phyloP scores from a whole-genome alignment of 306 rosid genomes.

The Prosopis cineraria region DNA sequence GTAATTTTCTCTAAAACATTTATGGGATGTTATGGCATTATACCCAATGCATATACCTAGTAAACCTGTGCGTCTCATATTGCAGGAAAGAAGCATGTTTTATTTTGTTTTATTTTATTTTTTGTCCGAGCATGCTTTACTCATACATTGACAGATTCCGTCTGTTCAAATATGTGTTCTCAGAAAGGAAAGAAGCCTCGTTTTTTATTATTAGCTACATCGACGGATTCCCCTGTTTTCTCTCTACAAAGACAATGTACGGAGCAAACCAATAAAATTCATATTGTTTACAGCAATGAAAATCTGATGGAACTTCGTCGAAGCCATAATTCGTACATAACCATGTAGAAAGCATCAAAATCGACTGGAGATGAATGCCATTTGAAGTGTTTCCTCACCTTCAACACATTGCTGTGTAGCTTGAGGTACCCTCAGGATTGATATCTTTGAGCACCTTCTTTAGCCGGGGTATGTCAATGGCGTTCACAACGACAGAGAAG shows the following conservation, averaged over 20 bases:
- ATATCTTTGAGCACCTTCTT: slow-evolving; percentile 64
- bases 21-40: no score
- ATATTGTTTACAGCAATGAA: slow-evolving; percentile 12
- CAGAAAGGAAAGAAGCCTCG: neutral
- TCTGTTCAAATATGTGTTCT: no score
- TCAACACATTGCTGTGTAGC: slow-evolving; percentile 9
- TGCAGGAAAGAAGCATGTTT: no score
- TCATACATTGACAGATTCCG: no score
- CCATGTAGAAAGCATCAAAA: slow-evolving; percentile 83
- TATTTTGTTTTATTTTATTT: no score
- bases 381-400: slow-evolving; percentile 64
- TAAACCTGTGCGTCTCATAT: no score
- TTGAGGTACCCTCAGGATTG: slow-evolving; percentile 43
- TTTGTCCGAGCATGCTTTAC: no score
- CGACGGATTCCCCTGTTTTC: neutral
- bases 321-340: slow-evolving; percentile 86
- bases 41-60: no score
- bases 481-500: slow-evolving; percentile 37
- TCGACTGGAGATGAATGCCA: slow-evolving; percentile 72
- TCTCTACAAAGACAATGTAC: neutral
- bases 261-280: neutral
- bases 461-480: slow-evolving; percentile 61
- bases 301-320: slow-evolving; percentile 61
- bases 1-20: no score
- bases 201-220: neutral